Percentiles rank a stretch among this genome's conserved stretches.
Evolutionary conservation across 2,329 filamentous ascomycete species (phyloP).

Genomic region (Pseudopyrenochaeta lycopersici): DNA sequence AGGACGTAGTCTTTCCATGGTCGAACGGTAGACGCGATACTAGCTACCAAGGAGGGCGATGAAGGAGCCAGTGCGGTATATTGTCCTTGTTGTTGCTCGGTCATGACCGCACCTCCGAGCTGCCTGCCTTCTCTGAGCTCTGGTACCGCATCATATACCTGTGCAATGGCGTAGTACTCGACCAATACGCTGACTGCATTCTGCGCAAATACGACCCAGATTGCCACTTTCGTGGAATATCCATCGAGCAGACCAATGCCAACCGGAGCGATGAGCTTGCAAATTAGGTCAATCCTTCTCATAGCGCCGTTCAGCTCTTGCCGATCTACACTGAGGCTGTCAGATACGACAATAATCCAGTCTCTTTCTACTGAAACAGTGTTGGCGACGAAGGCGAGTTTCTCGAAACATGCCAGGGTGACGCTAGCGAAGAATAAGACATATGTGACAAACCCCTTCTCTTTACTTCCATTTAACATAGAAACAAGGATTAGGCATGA

Average conservation of each 20-base stretch:
- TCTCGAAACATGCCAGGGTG: slow-evolving; percentile 72
- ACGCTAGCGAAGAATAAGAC: slow-evolving; percentile 48
- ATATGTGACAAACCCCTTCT: slow-evolving; percentile 33
- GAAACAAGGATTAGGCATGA: slow-evolving; percentile 41
- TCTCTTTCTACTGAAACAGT: slow-evolving; percentile 75
- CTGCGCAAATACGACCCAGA: slow-evolving; percentile 60
- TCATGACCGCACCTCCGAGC: slow-evolving; percentile 2
- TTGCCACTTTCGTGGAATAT: slow-evolving; percentile 59
- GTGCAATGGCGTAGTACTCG: slow-evolving; percentile 64
- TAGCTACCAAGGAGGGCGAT: slow-evolving; percentile 2
- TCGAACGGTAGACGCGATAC: slow-evolving; percentile 16
- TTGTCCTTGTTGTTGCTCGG: slow-evolving; percentile 13
- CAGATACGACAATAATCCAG: slow-evolving; percentile 68
- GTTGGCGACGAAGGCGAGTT: slow-evolving; percentile 71
- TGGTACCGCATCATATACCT: slow-evolving; percentile 48
- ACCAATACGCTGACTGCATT: slow-evolving; percentile 58
- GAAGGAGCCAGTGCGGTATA: slow-evolving; percentile 8
- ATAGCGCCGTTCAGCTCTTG: slow-evolving; percentile 65
- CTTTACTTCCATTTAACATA: slow-evolving; percentile 19
- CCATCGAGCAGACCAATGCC: slow-evolving; percentile 60
- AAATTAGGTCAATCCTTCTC: slow-evolving; percentile 67
- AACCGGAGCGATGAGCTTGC: slow-evolving; percentile 65
- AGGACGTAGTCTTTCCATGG: slow-evolving; percentile 56
- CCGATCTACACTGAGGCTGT: slow-evolving; percentile 37
- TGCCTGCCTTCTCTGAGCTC: slow-evolving; percentile 28